Conservation (phyloP, 1,284 basidiomycete genomes). For the Ganoderma meredithae region DNA sequence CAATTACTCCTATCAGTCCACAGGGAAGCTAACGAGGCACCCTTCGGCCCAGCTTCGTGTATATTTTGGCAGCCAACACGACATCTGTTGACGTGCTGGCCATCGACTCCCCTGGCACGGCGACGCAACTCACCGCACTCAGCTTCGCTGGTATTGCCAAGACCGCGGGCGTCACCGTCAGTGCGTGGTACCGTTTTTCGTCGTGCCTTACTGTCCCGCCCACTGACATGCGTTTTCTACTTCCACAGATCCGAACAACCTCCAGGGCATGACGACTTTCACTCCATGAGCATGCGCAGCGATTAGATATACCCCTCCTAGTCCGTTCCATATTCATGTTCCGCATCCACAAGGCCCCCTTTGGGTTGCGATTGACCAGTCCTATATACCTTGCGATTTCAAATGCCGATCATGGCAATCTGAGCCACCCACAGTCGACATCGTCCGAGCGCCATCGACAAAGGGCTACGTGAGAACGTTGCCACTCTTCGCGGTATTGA, state of each 20-base stretch:
- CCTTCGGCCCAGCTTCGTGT: conserved; percentile 46
- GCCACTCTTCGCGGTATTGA: no score
- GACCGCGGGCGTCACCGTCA: conserved; percentile 47
- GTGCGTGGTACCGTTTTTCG: conserved; percentile 35
- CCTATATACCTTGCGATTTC: no score
- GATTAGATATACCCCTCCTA: conserved; percentile 1
- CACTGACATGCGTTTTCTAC: no score
- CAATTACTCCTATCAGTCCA: neutral
- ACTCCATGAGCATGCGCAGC: conserved; percentile 37
- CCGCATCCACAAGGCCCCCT: no score
- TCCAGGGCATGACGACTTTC: conserved; percentile 51
- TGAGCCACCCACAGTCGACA: no score
- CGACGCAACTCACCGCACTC: conserved; percentile 47
- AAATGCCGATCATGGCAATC: no score
- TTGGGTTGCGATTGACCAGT: no score
- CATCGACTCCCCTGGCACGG: conserved; percentile 49
- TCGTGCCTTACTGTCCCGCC: neutral
- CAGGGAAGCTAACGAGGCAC: neutral
- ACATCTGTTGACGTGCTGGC: conserved; percentile 51
- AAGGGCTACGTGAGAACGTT: no score
- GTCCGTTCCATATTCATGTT: no score
- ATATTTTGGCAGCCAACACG: conserved; percentile 50
- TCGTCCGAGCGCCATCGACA: no score
- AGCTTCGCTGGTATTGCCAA: conserved; percentile 48
- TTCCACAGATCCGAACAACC: conserved; percentile 45